Conservation (phyloP, 139 green algal genomes). For the Nannochloris sp. region DNA sequence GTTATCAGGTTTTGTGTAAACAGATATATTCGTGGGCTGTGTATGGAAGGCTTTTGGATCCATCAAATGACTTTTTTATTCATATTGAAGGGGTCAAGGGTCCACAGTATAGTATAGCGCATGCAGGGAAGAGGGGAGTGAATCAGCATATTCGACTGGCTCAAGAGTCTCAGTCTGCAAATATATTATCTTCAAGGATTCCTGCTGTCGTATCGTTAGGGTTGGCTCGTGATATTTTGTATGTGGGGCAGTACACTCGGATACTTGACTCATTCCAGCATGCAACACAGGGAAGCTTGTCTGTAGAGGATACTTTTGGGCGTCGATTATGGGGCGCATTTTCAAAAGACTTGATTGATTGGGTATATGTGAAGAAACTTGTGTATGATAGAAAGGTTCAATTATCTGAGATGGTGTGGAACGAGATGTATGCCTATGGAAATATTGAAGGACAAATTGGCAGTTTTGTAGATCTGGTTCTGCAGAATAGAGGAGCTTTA, state of each 20-base stretch:
- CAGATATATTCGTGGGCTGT: slow-evolving; percentile 81
- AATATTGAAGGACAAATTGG: neutral
- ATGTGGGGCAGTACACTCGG: too few species aligned
- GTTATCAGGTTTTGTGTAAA: slow-evolving; percentile 71
- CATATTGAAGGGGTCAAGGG: neutral
- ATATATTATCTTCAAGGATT: neutral
- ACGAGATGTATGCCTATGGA: neutral
- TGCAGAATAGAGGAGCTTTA: neutral
- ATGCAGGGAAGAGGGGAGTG: neutral
- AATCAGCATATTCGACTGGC: slow-evolving; percentile 30
- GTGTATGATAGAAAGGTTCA: neutral
- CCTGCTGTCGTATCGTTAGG: neutral
- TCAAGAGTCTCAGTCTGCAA: slow-evolving; percentile 40
- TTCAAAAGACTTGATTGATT: neutral
- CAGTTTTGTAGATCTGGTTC: neutral
- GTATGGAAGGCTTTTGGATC: slow-evolving; percentile 68
- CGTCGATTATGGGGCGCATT: neutral
- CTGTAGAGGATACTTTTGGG: too few species aligned
- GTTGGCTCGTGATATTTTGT: neutral
- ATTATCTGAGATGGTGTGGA: neutral
- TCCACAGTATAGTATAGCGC: too few species aligned
- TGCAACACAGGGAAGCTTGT: too few species aligned
- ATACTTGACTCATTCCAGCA: too few species aligned
- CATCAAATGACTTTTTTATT: slow-evolving; percentile 78
- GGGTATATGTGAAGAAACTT: neutral